Conservation (phyloP, 2,329 filamentous ascomycete species). For the Blumeria hordei region DNA sequence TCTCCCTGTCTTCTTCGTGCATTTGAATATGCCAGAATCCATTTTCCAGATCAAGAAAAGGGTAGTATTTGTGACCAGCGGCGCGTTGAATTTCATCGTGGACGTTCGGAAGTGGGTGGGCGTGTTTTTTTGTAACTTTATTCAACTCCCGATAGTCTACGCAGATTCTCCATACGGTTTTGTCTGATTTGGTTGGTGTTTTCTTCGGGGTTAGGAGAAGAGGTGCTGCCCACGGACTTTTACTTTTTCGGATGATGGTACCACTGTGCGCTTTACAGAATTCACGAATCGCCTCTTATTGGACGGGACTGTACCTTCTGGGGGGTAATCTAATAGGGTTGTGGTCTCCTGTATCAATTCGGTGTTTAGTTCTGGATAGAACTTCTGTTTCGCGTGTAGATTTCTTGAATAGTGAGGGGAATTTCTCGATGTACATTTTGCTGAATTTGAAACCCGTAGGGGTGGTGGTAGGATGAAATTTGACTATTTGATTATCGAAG, state of each 20-base stretch:
- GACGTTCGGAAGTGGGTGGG: background rate
- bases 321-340: background rate
- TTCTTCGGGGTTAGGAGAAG: background rate
- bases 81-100: background rate
- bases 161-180: background rate
- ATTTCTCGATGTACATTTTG: background rate
- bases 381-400: background rate
- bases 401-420: background rate
- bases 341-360: background rate
- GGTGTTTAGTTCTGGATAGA: background rate
- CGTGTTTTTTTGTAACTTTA: background rate
- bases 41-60: background rate
- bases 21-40: background rate
- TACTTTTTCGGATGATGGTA: background rate
- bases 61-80: background rate
- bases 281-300: background rate
- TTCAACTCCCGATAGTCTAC: background rate
- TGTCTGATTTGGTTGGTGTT: background rate
- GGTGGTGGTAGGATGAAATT: background rate
- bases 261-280: background rate
- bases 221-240: background rate
- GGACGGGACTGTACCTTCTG: background rate
- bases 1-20: background rate
- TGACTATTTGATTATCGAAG: background rate
- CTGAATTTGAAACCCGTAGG: background rate